A percentile compares a stretch with the other conserved stretches of the same genome.
Conservation (phyloP, 2,329 filamentous ascomycete genomes). For the Penicillium nordicum region DNA sequence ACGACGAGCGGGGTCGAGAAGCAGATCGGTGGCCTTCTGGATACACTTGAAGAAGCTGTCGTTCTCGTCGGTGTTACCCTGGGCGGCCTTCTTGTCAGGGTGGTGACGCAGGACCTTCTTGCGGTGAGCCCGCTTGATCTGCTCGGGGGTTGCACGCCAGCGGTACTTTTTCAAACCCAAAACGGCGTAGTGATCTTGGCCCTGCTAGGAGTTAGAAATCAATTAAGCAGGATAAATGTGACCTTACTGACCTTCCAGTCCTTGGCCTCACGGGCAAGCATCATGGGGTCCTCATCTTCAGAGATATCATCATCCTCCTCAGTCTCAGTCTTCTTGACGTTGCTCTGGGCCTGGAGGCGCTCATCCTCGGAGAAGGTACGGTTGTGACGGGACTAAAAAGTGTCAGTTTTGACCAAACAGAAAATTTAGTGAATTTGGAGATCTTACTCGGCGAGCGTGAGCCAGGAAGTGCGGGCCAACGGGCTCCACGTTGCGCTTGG, state of each 20-base stretch:
- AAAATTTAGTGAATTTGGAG: neutral
- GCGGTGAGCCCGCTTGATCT: slow-evolving; percentile 98
- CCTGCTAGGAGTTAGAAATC: slow-evolving; percentile 47
- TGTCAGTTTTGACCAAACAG: slow-evolving; percentile 18
- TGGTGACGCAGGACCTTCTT: slow-evolving; percentile 99
- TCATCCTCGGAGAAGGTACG: slow-evolving; percentile 99
- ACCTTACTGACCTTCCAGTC: slow-evolving; percentile 86
- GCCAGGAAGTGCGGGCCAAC: slow-evolving; percentile 97
- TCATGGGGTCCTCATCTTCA: slow-evolving; percentile 87
- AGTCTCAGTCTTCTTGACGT: slow-evolving; percentile 91
- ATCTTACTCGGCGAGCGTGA: slow-evolving; percentile 78
- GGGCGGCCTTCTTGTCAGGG: slow-evolving; percentile 96
- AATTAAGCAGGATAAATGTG: neutral
- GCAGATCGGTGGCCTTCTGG: slow-evolving; percentile 92
- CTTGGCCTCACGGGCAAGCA: slow-evolving; percentile 91
- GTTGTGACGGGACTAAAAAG: slow-evolving; percentile 69
- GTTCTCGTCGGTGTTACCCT: slow-evolving; percentile 75
- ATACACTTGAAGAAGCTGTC: slow-evolving; percentile 99
- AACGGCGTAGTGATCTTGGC: slow-evolving; percentile 96
- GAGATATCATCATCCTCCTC: slow-evolving; percentile 87
- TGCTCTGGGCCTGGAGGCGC: slow-evolving; percentile 90
- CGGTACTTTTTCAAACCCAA: slow-evolving; percentile 91
- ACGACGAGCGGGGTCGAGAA: slow-evolving; percentile 86
- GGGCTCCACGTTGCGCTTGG: slow-evolving; percentile 86
- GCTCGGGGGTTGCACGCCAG: slow-evolving; percentile 88